Evolutionary conservation across 2,329 filamentous ascomycete genomes (phyloP), one percentile per base, ranked within the genome.

Genomic region (Aspergillus fumigatus): DNA sequence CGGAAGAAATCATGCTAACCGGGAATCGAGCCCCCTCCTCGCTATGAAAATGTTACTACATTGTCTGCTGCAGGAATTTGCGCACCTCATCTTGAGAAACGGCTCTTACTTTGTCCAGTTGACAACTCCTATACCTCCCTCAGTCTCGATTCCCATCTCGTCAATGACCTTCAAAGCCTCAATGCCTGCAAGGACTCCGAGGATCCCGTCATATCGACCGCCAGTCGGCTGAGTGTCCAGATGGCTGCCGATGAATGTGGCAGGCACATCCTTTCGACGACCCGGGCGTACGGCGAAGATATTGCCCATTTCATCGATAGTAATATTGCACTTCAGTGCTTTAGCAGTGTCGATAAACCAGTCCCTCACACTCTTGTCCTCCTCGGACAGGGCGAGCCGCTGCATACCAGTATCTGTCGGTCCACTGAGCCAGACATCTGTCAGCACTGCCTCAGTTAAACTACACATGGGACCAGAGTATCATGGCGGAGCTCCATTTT

Each of bases 21-120:
- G 89, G 88, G 61, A 93, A 93, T 0, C 89, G 82, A 1, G 89
- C 89, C 2, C 89, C 89, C 75, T 94, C 90, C 75, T 94, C 90
- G 67, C 86, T 88, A 26, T 56, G 11, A 25, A 21, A 40, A n/a
- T 6, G 40, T 68, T 55, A 69, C 61, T 25, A 38, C 3, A 50
- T 4, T n/a, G 27, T 14, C n/a, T 4, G 26, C 38, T 9, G 40
- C 35, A 14, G 48, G 11, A 32, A 3, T 47, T 10, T 23, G 43
- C 25, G 21, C n/a, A 45, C 7, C 23, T 21, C 5, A 1, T 40
- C n/a, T 5, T 21, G 45, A 3, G 43, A 35, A 19, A 11, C 7
- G 4, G 35, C 14, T 32, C 64, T 60, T 63, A 72, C 68, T 72
- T 73, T 1, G 70, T 72, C 69, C 68, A 72, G 50, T 92, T 90